phyloP scores from a whole-genome alignment of 108 stramenopile genomes.

The Fragilaria crotonensis region DNA sequence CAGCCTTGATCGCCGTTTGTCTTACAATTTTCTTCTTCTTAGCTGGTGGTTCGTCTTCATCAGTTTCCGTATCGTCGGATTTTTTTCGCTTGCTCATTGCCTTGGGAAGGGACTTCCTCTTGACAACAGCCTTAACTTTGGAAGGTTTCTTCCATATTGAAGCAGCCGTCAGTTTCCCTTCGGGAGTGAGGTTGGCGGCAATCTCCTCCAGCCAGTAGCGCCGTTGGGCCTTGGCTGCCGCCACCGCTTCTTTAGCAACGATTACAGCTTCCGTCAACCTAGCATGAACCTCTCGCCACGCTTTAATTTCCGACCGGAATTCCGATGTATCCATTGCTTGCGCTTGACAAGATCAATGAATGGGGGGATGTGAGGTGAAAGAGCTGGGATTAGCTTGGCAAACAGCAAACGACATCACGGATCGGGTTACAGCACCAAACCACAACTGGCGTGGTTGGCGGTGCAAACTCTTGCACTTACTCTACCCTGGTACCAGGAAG shows the following conservation, averaged over 20 bases:
- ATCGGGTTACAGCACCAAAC: no score
- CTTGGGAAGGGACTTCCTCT: background rate
- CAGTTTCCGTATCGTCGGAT: background rate
- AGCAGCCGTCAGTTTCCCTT: slow-evolving; percentile 17
- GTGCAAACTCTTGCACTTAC: no score
- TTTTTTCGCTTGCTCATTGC: background rate
- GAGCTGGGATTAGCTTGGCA: no score
- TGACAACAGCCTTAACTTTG: background rate
- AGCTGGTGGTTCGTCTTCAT: background rate
- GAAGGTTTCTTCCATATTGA: slow-evolving; percentile 26
- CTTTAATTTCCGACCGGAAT: slow-evolving; percentile 20
- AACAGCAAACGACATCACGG: no score
- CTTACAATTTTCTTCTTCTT: slow-evolving; percentile 1
- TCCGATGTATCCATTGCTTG: no score
- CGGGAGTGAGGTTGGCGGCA: slow-evolving; percentile 29
- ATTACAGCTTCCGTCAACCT: slow-evolving; percentile 44
- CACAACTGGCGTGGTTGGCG: no score
- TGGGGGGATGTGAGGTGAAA: no score
- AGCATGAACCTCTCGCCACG: slow-evolving; percentile 58
- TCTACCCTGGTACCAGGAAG: no score
- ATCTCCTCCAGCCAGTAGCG: slow-evolving; percentile 68
- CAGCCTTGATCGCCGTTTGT: background rate
- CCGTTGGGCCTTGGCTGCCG: slow-evolving; percentile 43
- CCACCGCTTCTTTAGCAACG: slow-evolving; percentile 49
- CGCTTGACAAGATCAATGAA: no score